Base-by-base conservation (phyloP, 2,329 filamentous ascomycete species). In the Penicillium sp. region DNA sequence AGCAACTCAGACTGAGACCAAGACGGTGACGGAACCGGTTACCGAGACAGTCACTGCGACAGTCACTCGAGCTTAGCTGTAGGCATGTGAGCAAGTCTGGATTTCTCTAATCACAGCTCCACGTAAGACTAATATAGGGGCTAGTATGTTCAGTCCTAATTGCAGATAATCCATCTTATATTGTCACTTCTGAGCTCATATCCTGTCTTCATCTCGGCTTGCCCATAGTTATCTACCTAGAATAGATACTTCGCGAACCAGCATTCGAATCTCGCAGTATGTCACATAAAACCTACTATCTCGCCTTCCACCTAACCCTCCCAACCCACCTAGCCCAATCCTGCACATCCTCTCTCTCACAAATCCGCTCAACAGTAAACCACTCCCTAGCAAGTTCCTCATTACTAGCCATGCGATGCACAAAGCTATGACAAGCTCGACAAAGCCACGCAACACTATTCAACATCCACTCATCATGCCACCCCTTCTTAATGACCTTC, bases 381-480 rank as follows among this genome's bases (percentile, higher is more conserved):
- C 78, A 89, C 46, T 84, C 73, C 59, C 79, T 77, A 12, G 89
- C 89, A 58, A 95, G 71, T 60, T 87, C 87, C 76, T 95, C 89
- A 64, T 93, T 89, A 4, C 72, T 77, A 29, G 82, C 84, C 63
- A 90, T 80, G 33, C 81, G 74, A 73, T 95, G 89, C 65, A 95
- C 88, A 65, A 89, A 90, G 35, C 79, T 81, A 73, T 95, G 89
- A 62, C 89, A 95, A 2, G 88, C 86, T 41, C 88, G 77, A 69
- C 89, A 95, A 57, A 95, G 70, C 89, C 89, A 95, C 11, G 89
- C 89, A 16, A 93, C 89, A 64, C 83, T 89, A 61, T 88, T 82
- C 67, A 95, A 67, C 70, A 83, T 80, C 67, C 88, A 87, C 54
- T 83, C 81, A 3, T 79, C 78, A 72, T 91, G 87, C 89, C 89